Evolutionary conservation across 129 eudicot species (phyloP), one percentile per base, ranked within the genome.

Genomic region (Cynara cardunculus): DNA sequence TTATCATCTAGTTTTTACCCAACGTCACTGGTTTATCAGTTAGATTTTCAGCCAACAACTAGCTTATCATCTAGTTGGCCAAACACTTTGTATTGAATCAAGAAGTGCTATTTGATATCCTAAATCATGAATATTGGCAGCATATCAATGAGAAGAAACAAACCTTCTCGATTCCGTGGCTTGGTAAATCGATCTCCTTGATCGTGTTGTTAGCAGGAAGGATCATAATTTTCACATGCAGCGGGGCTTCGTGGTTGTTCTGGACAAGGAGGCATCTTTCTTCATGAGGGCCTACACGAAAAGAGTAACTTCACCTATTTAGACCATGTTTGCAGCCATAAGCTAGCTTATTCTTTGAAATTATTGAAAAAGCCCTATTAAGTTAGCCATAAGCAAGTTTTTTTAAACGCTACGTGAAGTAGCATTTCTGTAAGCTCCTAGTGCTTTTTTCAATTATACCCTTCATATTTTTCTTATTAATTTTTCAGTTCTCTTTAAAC

Each of bases 161-260:
- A 73, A 89, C 96, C 91, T 87, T 87, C 78, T 81, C 66, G 25
- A 78, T 44, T 77, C 80, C 80, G 68, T 84, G 87, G 69, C 72
- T 66, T 34, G 83, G 70, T 74, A 91, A 83, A 18, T 74, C 78
- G 35, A 72, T 77, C 34, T 82, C 81, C 69, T 44, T 25, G 27
- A 78, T 71, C 7, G 83, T 73, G 27, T 64, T 70, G 71, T 86
- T 89, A 56, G 46, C 49, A 53, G 91, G 90, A 78, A 75, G 78
- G 69, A 86, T 49, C 49, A 74, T 75, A 68, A 87, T 73, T 71
- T 82, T 87, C 83, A 84, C 83, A 61, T 59, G 84, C 24, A 76
- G 32, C 39, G 75, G 16, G 71, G 68, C 62, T 21, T 85, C 87
- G 25, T 79, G 89, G 28, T 81, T 86, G 74, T 89, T 91, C 21